A percentile compares a stretch with the other conserved stretches of the same genome.
phyloP scores from a whole-genome alignment of 345 rosid genomes.

The Geranium brycei region DNA sequence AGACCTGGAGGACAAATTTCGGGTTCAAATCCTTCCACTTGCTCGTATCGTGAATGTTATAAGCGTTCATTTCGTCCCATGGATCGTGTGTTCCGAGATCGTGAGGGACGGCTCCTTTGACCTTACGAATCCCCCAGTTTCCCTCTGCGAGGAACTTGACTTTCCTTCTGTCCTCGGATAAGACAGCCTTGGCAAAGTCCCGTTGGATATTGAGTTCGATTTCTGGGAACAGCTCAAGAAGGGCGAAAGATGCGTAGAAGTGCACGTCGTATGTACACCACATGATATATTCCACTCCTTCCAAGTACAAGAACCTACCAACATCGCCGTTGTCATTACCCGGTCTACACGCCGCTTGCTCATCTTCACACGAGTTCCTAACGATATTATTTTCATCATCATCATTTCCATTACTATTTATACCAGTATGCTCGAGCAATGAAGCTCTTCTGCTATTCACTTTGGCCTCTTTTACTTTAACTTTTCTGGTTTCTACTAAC shows the following conservation, averaged over 20 bases:
- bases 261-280: slow-evolving; percentile 98
- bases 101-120: slow-evolving; percentile 94
- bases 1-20: slow-evolving; percentile 94
- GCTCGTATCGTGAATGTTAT: slow-evolving; percentile 90
- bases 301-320: slow-evolving; percentile 88
- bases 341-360: slow-evolving; percentile 15
- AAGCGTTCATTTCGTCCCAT: slow-evolving; percentile 98
- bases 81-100: slow-evolving; percentile 98
- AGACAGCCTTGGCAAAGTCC: slow-evolving; percentile 94
- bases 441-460: slow-evolving; percentile 9
- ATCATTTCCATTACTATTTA: slow-evolving; percentile 8
- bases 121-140: slow-evolving; percentile 80
- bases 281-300: slow-evolving; percentile 95
- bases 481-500: slow-evolving; percentile 19
- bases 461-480: slow-evolving; percentile 22
- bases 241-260: slow-evolving; percentile 94
- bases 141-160: slow-evolving; percentile 89
- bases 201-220: slow-evolving; percentile 90
- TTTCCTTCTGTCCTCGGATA: slow-evolving; percentile 87
- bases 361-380: slow-evolving; percentile 6
- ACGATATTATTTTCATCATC: not conserved
- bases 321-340: slow-evolving; percentile 39
- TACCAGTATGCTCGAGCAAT: slow-evolving; percentile 17
- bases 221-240: slow-evolving; percentile 77
- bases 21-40: slow-evolving; percentile 94